Conservation (phyloP, 192 early-diverging fungal species). For the Gigaspora rosea region DNA sequence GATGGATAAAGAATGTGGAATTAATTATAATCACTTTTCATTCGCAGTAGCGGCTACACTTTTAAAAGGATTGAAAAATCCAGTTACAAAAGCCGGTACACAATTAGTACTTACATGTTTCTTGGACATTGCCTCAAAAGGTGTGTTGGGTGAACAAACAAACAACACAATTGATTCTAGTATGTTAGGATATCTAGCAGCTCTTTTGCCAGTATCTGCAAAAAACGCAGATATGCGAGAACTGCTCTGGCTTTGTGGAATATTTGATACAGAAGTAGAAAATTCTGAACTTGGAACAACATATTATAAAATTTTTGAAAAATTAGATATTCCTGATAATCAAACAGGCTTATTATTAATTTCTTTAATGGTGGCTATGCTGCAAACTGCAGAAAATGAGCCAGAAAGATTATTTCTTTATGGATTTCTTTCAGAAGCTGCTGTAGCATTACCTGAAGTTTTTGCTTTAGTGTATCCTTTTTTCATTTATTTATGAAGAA, state of each 20-base stretch:
- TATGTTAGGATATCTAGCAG: slow-evolving; percentile 77
- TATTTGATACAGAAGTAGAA: slow-evolving; percentile 51
- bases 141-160: slow-evolving; percentile 31
- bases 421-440: slow-evolving; percentile 74
- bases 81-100: slow-evolving; percentile 71
- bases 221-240: slow-evolving; percentile 69
- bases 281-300: slow-evolving; percentile 44
- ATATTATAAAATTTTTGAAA: slow-evolving; percentile 67
- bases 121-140: slow-evolving; percentile 71
- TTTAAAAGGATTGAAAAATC: slow-evolving; percentile 81
- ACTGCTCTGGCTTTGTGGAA: slow-evolving; percentile 54
- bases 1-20: slow-evolving; percentile 73
- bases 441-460: slow-evolving; percentile 68
- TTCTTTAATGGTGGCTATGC: slow-evolving; percentile 68
- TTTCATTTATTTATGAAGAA: background rate
- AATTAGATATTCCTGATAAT: slow-evolving; percentile 65
- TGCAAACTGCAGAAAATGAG: slow-evolving; percentile 74
- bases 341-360: slow-evolving; percentile 64
- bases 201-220: slow-evolving; percentile 77
- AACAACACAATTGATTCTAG: slow-evolving; percentile 45
- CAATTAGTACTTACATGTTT: slow-evolving; percentile 71
- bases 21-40: slow-evolving; percentile 88
- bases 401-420: slow-evolving; percentile 75
- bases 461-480: slow-evolving; percentile 62
- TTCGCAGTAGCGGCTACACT: slow-evolving; percentile 82